Percentiles rank a stretch among this genome's conserved stretches.
Conservation (phyloP, 1,284 basidiomycete species). For the Ustilago tritici region DNA sequence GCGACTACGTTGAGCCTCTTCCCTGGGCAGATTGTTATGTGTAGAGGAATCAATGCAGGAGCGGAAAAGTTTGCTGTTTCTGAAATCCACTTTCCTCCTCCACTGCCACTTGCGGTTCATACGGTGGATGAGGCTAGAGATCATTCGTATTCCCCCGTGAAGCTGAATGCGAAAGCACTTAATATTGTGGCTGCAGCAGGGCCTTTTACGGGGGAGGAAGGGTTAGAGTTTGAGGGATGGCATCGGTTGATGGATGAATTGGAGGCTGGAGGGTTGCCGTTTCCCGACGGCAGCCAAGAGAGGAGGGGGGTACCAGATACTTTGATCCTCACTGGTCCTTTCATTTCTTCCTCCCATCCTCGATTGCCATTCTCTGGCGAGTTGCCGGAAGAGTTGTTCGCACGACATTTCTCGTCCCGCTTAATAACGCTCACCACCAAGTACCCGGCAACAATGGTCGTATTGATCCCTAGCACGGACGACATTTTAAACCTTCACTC, state of each 20-base stretch:
- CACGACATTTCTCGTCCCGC: conserved; percentile 76
- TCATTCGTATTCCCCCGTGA: conserved; percentile 33
- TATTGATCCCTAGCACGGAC: conserved; percentile 84
- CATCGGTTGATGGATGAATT: conserved; percentile 60
- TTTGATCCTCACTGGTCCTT: conserved; percentile 86
- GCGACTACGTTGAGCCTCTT: conserved; percentile 76
- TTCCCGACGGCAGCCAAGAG: conserved; percentile 75
- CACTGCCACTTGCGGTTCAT: conserved; percentile 59
- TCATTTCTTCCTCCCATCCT: conserved; percentile 82
- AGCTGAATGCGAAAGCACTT: conserved; percentile 38
- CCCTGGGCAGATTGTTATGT: conserved; percentile 86
- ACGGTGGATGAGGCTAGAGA: conserved; percentile 41
- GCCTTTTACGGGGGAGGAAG: conserved; percentile 50
- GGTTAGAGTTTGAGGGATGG: conserved; percentile 62
- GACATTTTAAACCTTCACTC: conserved; percentile 84
- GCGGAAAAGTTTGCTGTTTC: conserved; percentile 85
- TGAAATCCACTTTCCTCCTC: conserved; percentile 77
- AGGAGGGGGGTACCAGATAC: conserved; percentile 79
- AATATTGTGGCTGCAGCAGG: conserved; percentile 55
- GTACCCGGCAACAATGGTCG: conserved; percentile 78
- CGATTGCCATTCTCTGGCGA: conserved; percentile 80
- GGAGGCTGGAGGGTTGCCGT: conserved; percentile 42
- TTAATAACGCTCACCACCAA: conserved; percentile 76
- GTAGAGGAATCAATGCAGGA: conserved; percentile 92
- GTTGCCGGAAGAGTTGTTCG: conserved; percentile 79